Conservation (phyloP, 1,284 basidiomycete species). For the Sporisorium reilianum region DNA sequence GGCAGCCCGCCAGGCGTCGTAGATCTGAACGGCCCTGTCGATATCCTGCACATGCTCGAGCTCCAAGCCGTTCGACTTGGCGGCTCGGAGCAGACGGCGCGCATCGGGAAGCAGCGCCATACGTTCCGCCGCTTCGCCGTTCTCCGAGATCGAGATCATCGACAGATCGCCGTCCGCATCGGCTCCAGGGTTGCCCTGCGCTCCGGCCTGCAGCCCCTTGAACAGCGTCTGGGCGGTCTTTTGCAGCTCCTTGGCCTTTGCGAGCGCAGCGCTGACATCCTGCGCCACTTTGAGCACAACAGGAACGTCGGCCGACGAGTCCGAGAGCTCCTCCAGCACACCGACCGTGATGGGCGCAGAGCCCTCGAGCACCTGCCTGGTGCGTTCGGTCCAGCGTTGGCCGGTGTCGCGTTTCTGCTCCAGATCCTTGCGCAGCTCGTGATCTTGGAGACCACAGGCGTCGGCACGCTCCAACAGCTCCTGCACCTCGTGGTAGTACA, state of each 20-base stretch:
- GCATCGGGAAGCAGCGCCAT: conserved; percentile 53
- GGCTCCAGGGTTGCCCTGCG: not conserved
- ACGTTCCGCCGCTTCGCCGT: conserved; percentile 31
- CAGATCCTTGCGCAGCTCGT: conserved; percentile 44
- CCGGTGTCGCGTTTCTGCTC: conserved; percentile 40
- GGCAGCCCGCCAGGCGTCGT: conserved; percentile 52
- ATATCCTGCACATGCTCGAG: conserved; percentile 41
- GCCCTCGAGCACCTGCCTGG: conserved; percentile 25
- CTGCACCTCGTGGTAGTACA: conserved; percentile 70
- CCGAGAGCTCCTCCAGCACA: conserved; percentile 44
- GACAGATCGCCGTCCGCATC: conserved; percentile 43
- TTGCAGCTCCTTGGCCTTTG: conserved; percentile 48
- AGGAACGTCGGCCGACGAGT: conserved; percentile 45
- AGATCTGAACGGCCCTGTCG: conserved; percentile 41
- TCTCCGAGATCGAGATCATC: conserved; percentile 43
- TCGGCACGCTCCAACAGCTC: conserved; percentile 79
- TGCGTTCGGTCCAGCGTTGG: conserved; percentile 45
- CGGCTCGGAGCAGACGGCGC: conserved; percentile 42
- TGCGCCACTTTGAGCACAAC: conserved; percentile 47
- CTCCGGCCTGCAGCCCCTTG: conserved; percentile 28
- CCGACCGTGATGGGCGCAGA: conserved; percentile 16
- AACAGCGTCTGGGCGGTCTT: conserved; percentile 31
- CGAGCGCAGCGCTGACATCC: conserved; percentile 29
- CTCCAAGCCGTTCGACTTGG: conserved; percentile 41
- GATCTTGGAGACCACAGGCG: conserved; percentile 75